These are phyloP conservation scores for Orbilia ellipsospora DNA, from an alignment of 2,329 filamentous ascomycete genomes.

Conservation along the genomic window DNA sequence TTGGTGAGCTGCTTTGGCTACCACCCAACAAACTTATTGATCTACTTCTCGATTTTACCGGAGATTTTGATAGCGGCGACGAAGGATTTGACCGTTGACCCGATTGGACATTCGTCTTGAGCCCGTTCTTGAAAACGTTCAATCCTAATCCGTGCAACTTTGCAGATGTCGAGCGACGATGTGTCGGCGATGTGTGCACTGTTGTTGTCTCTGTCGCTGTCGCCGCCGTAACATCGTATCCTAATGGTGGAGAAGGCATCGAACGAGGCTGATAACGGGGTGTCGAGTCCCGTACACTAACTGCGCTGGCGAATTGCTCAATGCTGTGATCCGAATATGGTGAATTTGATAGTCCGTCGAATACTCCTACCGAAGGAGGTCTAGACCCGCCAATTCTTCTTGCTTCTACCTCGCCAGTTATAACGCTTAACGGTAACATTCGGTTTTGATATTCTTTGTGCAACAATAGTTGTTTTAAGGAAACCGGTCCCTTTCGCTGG, in stretches of 20 bases:
- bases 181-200: conserved; percentile 10
- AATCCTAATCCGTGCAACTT: conserved; percentile 49
- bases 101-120: conserved; percentile 28
- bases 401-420: conserved; percentile 53
- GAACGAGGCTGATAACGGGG: conserved; percentile 52
- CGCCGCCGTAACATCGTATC: conserved; percentile 33
- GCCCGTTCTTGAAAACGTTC: conserved; percentile 48
- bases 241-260: conserved; percentile 51
- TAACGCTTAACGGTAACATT: conserved; percentile 47
- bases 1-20: conserved; percentile 29
- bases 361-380: conserved; percentile 41
- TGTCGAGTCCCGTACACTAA: conserved; percentile 32
- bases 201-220: conserved; percentile 14
- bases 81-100: conserved; percentile 36
- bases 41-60: conserved; percentile 38
- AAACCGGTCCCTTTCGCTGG: conserved; percentile 22
- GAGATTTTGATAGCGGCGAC: conserved; percentile 35
- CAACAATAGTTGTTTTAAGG: conserved; percentile 17
- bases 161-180: conserved; percentile 27
- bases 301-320: conserved; percentile 33
- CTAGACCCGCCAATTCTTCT: conserved; percentile 42
- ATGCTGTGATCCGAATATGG: conserved; percentile 36
- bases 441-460: not conserved
- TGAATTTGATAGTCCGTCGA: conserved; percentile 47
- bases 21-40: conserved; percentile 37